Conservation (phyloP, 192 early-diverging fungal genomes). For the Coemansia sp. region DNA sequence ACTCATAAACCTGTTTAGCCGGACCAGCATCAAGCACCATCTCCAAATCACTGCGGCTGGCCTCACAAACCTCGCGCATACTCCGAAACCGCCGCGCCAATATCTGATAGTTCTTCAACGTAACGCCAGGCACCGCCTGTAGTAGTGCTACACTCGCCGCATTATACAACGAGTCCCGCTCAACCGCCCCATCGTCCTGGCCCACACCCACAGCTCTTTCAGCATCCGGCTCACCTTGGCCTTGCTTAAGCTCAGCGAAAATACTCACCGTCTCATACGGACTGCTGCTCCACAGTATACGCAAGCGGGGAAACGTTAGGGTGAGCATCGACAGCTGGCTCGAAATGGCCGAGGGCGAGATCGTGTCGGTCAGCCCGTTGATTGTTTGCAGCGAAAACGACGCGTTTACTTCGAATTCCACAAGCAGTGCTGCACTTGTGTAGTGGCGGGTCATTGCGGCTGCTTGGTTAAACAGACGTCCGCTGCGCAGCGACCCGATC, state of each 20-base stretch:
- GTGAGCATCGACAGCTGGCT: conserved; percentile 75
- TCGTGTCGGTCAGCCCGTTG: conserved; percentile 48
- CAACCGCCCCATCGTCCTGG: conserved; percentile 56
- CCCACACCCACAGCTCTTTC: conserved; percentile 69
- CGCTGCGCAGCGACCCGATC: conserved; percentile 75
- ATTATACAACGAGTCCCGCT: conserved; percentile 65
- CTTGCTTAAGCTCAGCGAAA: conserved; percentile 85
- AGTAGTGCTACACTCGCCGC: conserved; percentile 75
- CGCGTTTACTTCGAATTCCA: conserved; percentile 88
- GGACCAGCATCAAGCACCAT: conserved; percentile 62
- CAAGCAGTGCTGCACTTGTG: conserved; percentile 70
- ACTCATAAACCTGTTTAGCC: conserved; percentile 61
- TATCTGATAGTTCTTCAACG: conserved; percentile 68
- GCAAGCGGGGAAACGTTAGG: conserved; percentile 79
- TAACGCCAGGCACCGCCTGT: conserved; percentile 85
- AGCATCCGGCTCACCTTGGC: conserved; percentile 70
- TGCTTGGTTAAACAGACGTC: conserved; percentile 85
- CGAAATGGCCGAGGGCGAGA: conserved; percentile 60
- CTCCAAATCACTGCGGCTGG: conserved; percentile 48
- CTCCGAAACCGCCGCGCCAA: conserved; percentile 68
- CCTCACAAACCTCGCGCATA: conserved; percentile 61
- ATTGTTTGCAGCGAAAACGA: conserved; percentile 73
- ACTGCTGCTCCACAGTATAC: conserved; percentile 84
- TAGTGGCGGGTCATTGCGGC: conserved; percentile 88
- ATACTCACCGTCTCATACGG: conserved; percentile 82